Evolutionary conservation across 192 early-diverging fungal genomes (phyloP).

Genomic region (Rhizophagus clarus): DNA sequence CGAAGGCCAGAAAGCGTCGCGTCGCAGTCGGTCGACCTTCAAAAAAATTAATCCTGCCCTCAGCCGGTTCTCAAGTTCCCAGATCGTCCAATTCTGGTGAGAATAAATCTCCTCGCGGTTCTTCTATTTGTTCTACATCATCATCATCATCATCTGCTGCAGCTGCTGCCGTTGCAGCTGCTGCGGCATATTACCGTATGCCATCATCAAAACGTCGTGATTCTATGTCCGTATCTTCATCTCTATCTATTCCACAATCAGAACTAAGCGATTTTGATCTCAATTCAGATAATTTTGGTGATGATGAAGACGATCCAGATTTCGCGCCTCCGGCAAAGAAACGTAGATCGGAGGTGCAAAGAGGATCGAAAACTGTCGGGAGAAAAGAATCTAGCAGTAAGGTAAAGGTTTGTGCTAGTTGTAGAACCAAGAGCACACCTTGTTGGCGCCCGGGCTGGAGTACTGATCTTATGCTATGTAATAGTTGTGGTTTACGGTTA

Average conservation of each 20-base stretch:
- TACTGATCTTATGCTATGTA: constrained; percentile 40
- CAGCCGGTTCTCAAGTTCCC: not conserved
- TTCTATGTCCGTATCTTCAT: constrained; percentile 22
- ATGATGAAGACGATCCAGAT: constrained; percentile 35
- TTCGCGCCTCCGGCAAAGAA: constrained; percentile 21
- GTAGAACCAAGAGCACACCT: constrained; percentile 42
- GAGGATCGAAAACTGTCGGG: no score
- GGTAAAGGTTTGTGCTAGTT: constrained; percentile 40
- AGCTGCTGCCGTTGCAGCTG: no score
- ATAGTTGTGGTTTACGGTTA: constrained; percentile 43
- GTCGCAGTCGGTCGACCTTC: not conserved
- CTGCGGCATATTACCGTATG: not conserved
- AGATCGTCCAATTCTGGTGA: not conserved
- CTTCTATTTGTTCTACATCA: not conserved
- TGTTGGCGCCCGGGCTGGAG: constrained; percentile 49
- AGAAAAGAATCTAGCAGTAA: constrained; percentile 9
- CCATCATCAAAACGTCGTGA: not conserved
- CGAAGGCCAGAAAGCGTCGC: not conserved
- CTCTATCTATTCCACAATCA: constrained; percentile 13
- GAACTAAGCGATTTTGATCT: constrained; percentile 26
- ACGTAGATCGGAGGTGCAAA: not conserved
- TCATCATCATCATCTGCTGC: not conserved
- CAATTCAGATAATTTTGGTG: constrained; percentile 29
- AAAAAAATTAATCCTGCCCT: not conserved
- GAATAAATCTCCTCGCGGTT: constrained; percentile 3